Evolutionary conservation across 805 yeast genomes (phyloP).

Genomic region (Pichia gijzeniarum): DNA sequence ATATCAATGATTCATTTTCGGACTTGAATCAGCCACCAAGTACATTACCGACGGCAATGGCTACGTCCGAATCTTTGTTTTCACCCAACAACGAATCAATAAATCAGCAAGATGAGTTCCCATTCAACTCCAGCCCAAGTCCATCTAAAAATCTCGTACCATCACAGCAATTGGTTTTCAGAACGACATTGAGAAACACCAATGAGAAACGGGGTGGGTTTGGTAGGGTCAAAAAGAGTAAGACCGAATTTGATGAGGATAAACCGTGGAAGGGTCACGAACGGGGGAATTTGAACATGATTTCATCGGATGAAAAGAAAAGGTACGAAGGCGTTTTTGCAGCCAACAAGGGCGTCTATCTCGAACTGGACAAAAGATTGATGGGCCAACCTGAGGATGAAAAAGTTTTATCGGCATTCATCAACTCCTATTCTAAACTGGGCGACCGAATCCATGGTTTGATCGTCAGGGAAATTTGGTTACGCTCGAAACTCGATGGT

Average conservation of each 20-base stretch:
- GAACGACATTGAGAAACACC: constrained; percentile 41
- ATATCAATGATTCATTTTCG: not conserved
- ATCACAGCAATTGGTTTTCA: constrained; percentile 33
- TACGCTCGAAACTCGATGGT: constrained; percentile 62
- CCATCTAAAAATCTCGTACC: not conserved
- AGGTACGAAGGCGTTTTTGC: constrained; percentile 95
- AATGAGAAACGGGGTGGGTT: constrained; percentile 18
- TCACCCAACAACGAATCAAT: not conserved
- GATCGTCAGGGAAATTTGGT: constrained; percentile 77
- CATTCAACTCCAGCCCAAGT: not conserved
- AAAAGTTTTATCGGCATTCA: constrained; percentile 3
- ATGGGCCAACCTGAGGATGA: not conserved
- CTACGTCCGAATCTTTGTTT: not conserved
- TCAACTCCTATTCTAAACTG: constrained; percentile 9
- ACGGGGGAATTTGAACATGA: constrained; percentile 27
- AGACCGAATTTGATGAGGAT: constrained; percentile 64
- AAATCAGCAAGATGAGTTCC: not conserved
- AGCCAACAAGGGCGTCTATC: constrained; percentile 67
- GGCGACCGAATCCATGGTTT: constrained; percentile 40
- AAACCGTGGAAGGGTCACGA: constrained; percentile 92
- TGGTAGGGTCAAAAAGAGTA: constrained; percentile 25
- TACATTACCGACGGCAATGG: not conserved
- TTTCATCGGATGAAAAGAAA: constrained; percentile 60
- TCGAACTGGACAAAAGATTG: constrained; percentile 19
- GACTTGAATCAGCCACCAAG: not conserved